These are phyloP conservation scores for Leccinum truebloodii DNA, from an alignment of 768 basidiomycete species.

Conservation along the genomic window DNA sequence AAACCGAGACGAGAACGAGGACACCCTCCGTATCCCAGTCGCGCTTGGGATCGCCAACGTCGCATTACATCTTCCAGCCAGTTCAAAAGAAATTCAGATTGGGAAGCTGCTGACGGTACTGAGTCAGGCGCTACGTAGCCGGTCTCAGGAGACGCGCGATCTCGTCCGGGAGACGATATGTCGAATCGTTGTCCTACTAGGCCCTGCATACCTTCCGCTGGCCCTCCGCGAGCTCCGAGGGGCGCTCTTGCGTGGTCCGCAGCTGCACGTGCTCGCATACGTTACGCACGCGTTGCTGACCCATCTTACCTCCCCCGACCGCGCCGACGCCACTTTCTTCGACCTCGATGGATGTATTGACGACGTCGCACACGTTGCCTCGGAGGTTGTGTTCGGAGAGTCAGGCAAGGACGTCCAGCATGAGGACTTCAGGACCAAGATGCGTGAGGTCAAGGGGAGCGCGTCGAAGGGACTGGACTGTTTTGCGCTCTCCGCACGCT, in stretches of 20 bases:
- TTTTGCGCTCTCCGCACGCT: conserved; percentile 77
- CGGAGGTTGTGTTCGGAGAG: conserved; percentile 92
- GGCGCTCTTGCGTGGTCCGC: conserved; percentile 88
- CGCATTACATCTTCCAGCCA: conserved; percentile 73
- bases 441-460: conserved; percentile 86
- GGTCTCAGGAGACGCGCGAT: conserved; percentile 90
- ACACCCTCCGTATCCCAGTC: conserved; percentile 84
- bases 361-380: conserved; percentile 77
- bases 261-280: conserved; percentile 89
- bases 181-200: conserved; percentile 73
- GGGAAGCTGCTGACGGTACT: conserved; percentile 78
- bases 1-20: conserved; percentile 80
- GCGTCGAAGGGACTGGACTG: conserved; percentile 84
- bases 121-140: conserved; percentile 89
- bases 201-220: conserved; percentile 69
- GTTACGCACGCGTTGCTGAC: conserved; percentile 79
- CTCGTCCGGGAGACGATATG: conserved; percentile 80
- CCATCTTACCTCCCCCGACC: conserved; percentile 69
- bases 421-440: conserved; percentile 93
- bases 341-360: conserved; percentile 75
- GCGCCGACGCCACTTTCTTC: conserved; percentile 50
- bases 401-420: conserved; percentile 86
- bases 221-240: conserved; percentile 80
- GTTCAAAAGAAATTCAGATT: conserved; percentile 65
- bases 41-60: conserved; percentile 85